phyloP scores from a whole-genome alignment of 1,284 basidiomycete species.

The Naganishia sp. region DNA sequence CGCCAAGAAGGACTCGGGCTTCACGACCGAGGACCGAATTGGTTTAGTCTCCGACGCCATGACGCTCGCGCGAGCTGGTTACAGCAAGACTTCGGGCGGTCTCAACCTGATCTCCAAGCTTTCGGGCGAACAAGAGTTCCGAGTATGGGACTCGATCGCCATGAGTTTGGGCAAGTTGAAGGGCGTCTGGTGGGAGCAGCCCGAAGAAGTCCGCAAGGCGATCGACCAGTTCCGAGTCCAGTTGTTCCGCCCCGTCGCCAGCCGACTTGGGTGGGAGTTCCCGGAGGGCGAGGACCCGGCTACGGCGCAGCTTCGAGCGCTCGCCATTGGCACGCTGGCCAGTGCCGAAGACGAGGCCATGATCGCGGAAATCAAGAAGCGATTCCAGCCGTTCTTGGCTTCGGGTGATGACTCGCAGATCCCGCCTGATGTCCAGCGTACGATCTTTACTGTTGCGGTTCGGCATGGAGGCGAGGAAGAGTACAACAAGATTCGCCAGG shows the following conservation, averaged over 20 bases:
- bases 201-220: conserved; percentile 63
- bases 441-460: conserved; percentile 57
- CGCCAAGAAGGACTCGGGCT: conserved; percentile 64
- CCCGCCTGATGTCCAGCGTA: conserved; percentile 69
- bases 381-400: conserved; percentile 72
- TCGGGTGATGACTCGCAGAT: conserved; percentile 77
- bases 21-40: conserved; percentile 81
- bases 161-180: conserved; percentile 60
- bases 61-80: conserved; percentile 77
- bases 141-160: conserved; percentile 51
- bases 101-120: conserved; percentile 71
- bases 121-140: conserved; percentile 67
- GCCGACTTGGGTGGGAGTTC: conserved; percentile 79
- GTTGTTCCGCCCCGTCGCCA: conserved; percentile 76
- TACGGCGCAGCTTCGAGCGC: conserved; percentile 71
- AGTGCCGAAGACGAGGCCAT: conserved; percentile 67
- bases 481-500: conserved; percentile 70
- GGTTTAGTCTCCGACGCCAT: conserved; percentile 81
- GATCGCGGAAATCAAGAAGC: conserved; percentile 68
- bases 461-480: conserved; percentile 74
- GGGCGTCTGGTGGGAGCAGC: conserved; percentile 84
- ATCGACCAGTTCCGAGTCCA: conserved; percentile 68
- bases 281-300: conserved; percentile 69
- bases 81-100: conserved; percentile 72
- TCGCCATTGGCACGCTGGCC: conserved; percentile 71